These are phyloP conservation scores for Phytophthora europaea DNA, from an alignment of 352 stramenopile species.

Conservation along the genomic window DNA sequence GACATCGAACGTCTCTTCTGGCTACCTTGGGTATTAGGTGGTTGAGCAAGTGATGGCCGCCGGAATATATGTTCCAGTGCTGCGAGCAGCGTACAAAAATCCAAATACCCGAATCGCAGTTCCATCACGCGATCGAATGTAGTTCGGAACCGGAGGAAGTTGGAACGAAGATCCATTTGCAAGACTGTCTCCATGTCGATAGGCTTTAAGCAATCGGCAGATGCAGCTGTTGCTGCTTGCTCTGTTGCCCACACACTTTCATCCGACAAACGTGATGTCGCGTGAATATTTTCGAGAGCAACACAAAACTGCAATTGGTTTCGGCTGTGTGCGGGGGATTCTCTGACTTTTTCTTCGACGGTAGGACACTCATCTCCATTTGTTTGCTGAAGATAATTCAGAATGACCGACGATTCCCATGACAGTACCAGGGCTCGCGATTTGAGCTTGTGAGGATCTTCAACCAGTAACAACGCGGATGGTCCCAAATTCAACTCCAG, in stretches of 20 bases:
- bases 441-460: conserved; percentile 73
- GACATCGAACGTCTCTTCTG: conserved; percentile 56
- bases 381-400: conserved; percentile 70
- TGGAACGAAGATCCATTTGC: conserved; percentile 72
- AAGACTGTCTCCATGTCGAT: conserved; percentile 76
- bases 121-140: conserved; percentile 86
- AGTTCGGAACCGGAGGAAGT: conserved; percentile 72
- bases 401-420: conserved; percentile 72
- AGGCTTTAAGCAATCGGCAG: conserved; percentile 82
- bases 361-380: conserved; percentile 44
- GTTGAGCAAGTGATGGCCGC: conserved; percentile 33
- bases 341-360: conserved; percentile 23
- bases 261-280: conserved; percentile 77
- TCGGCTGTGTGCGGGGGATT: conserved; percentile 36
- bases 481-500: conserved; percentile 72
- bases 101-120: conserved; percentile 86
- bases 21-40: conserved; percentile 8
- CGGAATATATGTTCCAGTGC: conserved; percentile 70
- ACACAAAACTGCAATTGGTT: conserved; percentile 77
- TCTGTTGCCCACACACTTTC: conserved; percentile 74
- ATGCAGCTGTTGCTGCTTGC: conserved; percentile 48
- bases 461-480: conserved; percentile 77
- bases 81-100: conserved; percentile 76
- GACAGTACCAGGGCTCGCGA: conserved; percentile 87
- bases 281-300: conserved; percentile 75